phyloP scores from a whole-genome alignment of 495 filamentous ascomycete species.

The Evernia prunastri region DNA sequence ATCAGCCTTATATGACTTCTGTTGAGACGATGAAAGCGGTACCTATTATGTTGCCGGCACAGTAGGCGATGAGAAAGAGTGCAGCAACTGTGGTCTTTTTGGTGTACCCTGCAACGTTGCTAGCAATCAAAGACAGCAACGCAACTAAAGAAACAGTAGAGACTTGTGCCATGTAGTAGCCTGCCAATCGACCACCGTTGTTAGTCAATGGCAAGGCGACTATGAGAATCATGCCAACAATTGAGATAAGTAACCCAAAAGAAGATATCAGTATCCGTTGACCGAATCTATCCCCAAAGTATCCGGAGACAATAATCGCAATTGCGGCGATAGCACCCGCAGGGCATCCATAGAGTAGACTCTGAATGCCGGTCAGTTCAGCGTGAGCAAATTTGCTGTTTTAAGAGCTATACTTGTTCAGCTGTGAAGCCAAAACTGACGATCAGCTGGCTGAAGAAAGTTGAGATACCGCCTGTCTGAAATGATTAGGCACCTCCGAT shows the following conservation, averaged over 20 bases:
- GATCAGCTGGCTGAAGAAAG: conserved; percentile 65
- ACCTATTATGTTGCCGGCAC: conserved; percentile 49
- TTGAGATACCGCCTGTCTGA: conserved; percentile 48
- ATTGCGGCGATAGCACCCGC: conserved; percentile 62
- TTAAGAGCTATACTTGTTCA: conserved; percentile 33
- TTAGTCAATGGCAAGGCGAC: conserved; percentile 55
- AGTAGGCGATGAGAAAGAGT: conserved; percentile 62
- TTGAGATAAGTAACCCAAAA: conserved; percentile 34
- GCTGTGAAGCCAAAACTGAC: conserved; percentile 47
- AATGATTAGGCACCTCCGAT: too few relatives aligned
- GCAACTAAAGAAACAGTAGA: conserved; percentile 51
- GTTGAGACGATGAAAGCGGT: too few relatives aligned
- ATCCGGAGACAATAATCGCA: conserved; percentile 51
- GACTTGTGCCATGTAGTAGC: conserved; percentile 58
- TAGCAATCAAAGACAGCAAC: conserved; percentile 50
- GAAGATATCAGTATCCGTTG: conserved; percentile 39
- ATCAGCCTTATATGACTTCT: too few relatives aligned
- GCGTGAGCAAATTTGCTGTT: too few relatives aligned
- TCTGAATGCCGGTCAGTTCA: conserved; percentile 18
- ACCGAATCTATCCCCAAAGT: conserved; percentile 50
- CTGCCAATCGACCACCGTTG: conserved; percentile 51
- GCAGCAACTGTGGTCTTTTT: conserved; percentile 70
- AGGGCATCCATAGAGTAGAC: conserved; percentile 59
- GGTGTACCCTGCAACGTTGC: conserved; percentile 67
- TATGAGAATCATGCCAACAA: conserved; percentile 57